Conservation (phyloP, 2,329 filamentous ascomycete genomes). For the Conoideocrella luteorostrata region DNA sequence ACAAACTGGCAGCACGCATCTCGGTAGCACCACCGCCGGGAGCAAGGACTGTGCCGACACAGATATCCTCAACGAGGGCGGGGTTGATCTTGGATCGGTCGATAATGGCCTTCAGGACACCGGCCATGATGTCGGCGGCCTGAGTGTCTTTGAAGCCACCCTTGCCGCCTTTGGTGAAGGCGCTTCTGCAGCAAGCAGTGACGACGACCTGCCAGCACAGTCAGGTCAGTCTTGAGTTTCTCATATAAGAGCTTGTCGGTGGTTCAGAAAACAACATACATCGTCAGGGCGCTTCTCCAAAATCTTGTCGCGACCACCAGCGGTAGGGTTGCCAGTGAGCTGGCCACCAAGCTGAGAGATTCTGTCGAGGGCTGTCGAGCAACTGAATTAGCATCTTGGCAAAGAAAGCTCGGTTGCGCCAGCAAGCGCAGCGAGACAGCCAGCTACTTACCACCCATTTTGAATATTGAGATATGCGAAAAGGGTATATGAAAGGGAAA, state of each 20-base stretch:
- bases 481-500: not conserved
- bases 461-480: slow-evolving; percentile 12
- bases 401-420: not conserved
- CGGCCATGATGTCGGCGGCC: slow-evolving; percentile 77
- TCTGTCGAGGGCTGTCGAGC: slow-evolving; percentile 45
- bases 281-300: slow-evolving; percentile 63
- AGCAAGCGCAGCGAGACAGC: no score
- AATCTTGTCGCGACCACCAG: slow-evolving; percentile 47
- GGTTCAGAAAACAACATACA: slow-evolving; percentile 32
- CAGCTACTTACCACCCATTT: slow-evolving; percentile 31
- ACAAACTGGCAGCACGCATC: slow-evolving; percentile 86
- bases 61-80: slow-evolving; percentile 80
- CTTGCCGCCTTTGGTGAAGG: slow-evolving; percentile 88
- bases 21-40: slow-evolving; percentile 94
- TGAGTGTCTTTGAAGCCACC: slow-evolving; percentile 94
- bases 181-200: slow-evolving; percentile 83
- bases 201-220: slow-evolving; percentile 65
- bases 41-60: slow-evolving; percentile 83
- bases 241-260: no score
- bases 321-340: slow-evolving; percentile 53
- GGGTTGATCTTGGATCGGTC: slow-evolving; percentile 86
- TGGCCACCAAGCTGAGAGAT: slow-evolving; percentile 56
- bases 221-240: slow-evolving; percentile 22
- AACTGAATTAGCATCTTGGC: not conserved
- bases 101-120: slow-evolving; percentile 75